Evolutionary conservation across 768 basidiomycete species (phyloP).

Genomic region (Xerocomellus dryophilus): DNA sequence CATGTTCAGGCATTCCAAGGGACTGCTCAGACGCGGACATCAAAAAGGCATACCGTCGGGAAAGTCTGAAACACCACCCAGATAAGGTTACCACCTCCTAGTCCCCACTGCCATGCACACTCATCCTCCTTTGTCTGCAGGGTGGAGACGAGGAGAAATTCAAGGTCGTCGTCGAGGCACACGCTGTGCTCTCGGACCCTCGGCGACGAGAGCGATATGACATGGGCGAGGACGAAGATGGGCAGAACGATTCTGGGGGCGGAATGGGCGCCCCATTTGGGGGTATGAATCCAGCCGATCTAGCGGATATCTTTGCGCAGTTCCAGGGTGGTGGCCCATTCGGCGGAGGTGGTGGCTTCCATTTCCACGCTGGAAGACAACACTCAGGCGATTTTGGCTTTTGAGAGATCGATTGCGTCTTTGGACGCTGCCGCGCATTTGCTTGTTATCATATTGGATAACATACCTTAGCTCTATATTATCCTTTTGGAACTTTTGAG

Average conservation of each 20-base stretch:
- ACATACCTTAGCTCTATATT: constrained; percentile 9
- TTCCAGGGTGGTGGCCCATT: constrained; percentile 46
- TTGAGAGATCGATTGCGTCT: constrained; percentile 6
- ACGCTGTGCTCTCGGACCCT: constrained; percentile 79
- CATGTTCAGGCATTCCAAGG: constrained; percentile 36
- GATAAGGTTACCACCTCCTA: constrained; percentile 57
- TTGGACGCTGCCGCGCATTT: not conserved
- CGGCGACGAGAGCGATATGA: constrained; percentile 72
- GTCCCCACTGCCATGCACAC: not conserved
- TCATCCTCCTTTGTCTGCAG: constrained; percentile 34
- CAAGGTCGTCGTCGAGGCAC: constrained; percentile 83
- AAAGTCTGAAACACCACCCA: constrained; percentile 82
- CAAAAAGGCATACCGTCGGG: constrained; percentile 88
- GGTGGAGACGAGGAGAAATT: constrained; percentile 96
- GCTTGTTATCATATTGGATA: not conserved
- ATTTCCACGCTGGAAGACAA: constrained; percentile 20
- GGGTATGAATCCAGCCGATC: constrained; percentile 45
- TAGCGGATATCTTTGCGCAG: constrained; percentile 63
- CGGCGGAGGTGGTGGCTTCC: constrained; percentile 34
- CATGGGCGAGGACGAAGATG: constrained; percentile 79
- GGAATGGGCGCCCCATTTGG: constrained; percentile 44
- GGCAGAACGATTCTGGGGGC: constrained; percentile 43
- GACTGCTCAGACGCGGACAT: constrained; percentile 71
- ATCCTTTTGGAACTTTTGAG: not conserved
- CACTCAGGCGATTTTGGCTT: constrained; percentile 17